Evolutionary conservation across 1,284 basidiomycete species (phyloP).

Genomic region (Cutaneotrichosporon arboriforme): DNA sequence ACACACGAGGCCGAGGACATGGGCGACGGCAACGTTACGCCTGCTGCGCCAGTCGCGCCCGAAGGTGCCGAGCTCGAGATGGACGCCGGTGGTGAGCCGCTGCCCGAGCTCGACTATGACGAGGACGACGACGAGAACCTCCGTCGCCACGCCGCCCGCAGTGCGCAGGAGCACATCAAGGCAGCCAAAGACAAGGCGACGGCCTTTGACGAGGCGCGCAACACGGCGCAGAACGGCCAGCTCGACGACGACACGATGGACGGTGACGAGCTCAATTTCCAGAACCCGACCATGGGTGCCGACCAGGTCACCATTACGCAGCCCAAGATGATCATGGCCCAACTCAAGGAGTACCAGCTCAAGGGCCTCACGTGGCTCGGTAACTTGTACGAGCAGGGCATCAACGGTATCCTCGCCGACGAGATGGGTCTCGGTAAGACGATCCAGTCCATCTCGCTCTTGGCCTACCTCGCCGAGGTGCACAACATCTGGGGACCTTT

Average conservation of each 20-base stretch:
- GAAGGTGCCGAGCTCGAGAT: constrained; percentile 48
- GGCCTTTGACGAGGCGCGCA: constrained; percentile 76
- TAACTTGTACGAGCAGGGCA: constrained; percentile 97
- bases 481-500: constrained; percentile 99
- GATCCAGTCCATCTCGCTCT: constrained; percentile 94
- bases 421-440: constrained; percentile 99
- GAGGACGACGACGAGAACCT: constrained; percentile 90
- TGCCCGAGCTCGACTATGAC: constrained; percentile 88
- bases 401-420: constrained; percentile 96
- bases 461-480: constrained; percentile 93
- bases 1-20: constrained; percentile 88
- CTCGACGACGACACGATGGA: constrained; percentile 54
- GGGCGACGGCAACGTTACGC: constrained; percentile 45
- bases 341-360: constrained; percentile 96
- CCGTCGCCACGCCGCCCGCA: constrained; percentile 77
- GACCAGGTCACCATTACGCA: constrained; percentile 82
- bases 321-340: constrained; percentile 93
- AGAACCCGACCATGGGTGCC: constrained; percentile 91
- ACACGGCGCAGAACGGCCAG: constrained; percentile 52
- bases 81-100: constrained; percentile 50
- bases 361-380: constrained; percentile 98
- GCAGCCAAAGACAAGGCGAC: constrained; percentile 74
- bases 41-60: constrained; percentile 15
- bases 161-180: constrained; percentile 83
- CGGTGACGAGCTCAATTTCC: constrained; percentile 93